A percentile compares a stretch with the other conserved stretches of the same genome.
These are phyloP conservation scores for Syncephalastrum monosporum DNA, from an alignment of 371 early-diverging fungal species.

Conservation along the genomic window DNA sequence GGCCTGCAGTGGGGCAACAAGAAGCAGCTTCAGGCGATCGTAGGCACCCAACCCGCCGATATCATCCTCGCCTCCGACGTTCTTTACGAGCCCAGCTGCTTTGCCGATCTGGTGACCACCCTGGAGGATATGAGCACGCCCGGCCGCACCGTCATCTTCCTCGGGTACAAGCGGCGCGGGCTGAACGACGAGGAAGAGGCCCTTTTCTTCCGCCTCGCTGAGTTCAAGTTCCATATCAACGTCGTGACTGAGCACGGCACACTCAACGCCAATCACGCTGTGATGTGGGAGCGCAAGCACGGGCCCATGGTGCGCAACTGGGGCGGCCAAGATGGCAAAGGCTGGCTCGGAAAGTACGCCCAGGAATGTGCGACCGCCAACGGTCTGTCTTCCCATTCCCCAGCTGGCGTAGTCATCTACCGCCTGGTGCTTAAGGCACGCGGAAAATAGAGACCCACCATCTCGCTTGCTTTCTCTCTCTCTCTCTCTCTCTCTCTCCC, in stretches of 20 bases:
- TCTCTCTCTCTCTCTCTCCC: too few species aligned
- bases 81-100: slow-evolving; percentile 45
- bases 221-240: slow-evolving; percentile 16
- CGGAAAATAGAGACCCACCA: too few species aligned
- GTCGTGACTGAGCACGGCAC: not conserved
- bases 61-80: slow-evolving; percentile 59
- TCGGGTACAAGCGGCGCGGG: slow-evolving; percentile 59
- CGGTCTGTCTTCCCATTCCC: not conserved
- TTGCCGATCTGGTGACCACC: slow-evolving; percentile 40
- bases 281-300: slow-evolving; percentile 8
- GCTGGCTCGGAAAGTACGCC: slow-evolving; percentile 14
- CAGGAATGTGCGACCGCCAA: not conserved
- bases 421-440: too few species aligned
- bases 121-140: slow-evolving; percentile 37
- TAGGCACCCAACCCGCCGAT: slow-evolving; percentile 23
- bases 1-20: slow-evolving; percentile 31
- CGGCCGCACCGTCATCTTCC: slow-evolving; percentile 35
- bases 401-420: too few species aligned
- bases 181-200: slow-evolving; percentile 36
- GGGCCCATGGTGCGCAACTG: slow-evolving; percentile 9
- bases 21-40: too few species aligned
- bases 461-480: too few species aligned
- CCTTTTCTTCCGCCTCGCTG: slow-evolving; percentile 40
- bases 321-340: slow-evolving; percentile 10
- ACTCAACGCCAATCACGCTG: not conserved